Conservation (phyloP, 2,329 filamentous ascomycete species). For the Fusarium siculi region DNA sequence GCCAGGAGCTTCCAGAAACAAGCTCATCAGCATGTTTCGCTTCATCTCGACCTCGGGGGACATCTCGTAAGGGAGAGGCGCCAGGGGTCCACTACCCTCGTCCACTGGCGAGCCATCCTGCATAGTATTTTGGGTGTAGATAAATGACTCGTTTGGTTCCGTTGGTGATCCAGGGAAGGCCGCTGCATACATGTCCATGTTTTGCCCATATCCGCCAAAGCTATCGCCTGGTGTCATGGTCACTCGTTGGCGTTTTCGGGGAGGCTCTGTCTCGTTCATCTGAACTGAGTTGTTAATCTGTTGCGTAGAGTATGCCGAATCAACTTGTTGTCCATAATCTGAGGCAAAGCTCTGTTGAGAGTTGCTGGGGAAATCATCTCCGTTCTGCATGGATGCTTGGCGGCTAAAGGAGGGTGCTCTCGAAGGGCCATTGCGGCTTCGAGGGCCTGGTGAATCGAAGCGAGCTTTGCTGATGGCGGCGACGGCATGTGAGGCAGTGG, state of each 20-base stretch:
- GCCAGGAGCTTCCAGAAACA: conserved; percentile 80
- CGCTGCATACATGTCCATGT: conserved; percentile 56
- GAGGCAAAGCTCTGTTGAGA: conserved; percentile 88
- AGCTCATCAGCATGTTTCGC: conserved; percentile 80
- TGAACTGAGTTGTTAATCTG: conserved; percentile 52
- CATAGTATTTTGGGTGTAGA: conserved; percentile 66
- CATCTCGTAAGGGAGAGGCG: conserved; percentile 70
- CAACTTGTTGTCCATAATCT: conserved; percentile 78
- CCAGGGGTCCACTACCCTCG: conserved; percentile 68
- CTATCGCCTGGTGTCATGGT: conserved; percentile 66
- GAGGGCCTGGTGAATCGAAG: conserved; percentile 85
- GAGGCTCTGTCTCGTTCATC: conserved; percentile 73
- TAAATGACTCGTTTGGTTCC: conserved; percentile 82
- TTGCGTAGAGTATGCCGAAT: conserved; percentile 76
- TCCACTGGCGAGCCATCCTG: conserved; percentile 55
- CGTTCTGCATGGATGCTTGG: conserved; percentile 77
- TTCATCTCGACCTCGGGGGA: conserved; percentile 79
- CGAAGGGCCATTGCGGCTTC: conserved; percentile 71
- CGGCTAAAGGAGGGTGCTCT: conserved; percentile 77
- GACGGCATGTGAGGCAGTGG: conserved; percentile 90
- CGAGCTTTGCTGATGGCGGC: conserved; percentile 97
- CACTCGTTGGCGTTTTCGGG: conserved; percentile 79
- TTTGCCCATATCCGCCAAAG: conserved; percentile 64
- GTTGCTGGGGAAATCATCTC: conserved; percentile 73
- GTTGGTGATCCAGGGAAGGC: conserved; percentile 78